Conservation (phyloP, 2,329 filamentous ascomycete genomes). For the Drechslerella dactyloides region DNA sequence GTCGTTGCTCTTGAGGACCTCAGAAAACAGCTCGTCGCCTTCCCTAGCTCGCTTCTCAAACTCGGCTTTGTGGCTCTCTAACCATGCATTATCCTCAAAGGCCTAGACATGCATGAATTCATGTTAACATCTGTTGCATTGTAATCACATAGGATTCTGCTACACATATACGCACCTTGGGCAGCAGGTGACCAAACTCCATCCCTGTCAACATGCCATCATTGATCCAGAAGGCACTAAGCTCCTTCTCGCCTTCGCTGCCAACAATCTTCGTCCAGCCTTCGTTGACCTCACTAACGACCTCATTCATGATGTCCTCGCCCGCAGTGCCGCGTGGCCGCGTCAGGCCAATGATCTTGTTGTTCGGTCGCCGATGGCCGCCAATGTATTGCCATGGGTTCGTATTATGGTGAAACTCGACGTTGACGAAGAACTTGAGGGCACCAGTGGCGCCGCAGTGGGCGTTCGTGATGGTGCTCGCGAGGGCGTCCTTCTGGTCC, state of each 20-base stretch:
- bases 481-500: conserved; percentile 38
- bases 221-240: conserved; percentile 43
- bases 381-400: conserved; percentile 45
- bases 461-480: conserved; percentile 25
- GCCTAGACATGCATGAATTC: conserved; percentile 23
- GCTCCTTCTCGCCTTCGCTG: conserved; percentile 35
- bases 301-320: conserved; percentile 38
- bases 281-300: conserved; percentile 27
- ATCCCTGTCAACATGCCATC: conserved; percentile 39
- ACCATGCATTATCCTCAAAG: conserved; percentile 43
- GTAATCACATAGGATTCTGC: neutral
- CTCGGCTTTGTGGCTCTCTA: conserved; percentile 32
- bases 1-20: conserved; percentile 31
- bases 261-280: conserved; percentile 42
- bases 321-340: conserved; percentile 31
- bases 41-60: conserved; percentile 22
- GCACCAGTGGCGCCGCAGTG: conserved; percentile 38
- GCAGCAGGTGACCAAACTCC: conserved; percentile 33
- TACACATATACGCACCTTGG: conserved; percentile 34
- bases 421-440: conserved; percentile 37
- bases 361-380: conserved; percentile 35
- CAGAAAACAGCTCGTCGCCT: conserved; percentile 33
- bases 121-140: neutral
- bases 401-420: conserved; percentile 45
- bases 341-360: conserved; percentile 33